These are phyloP conservation scores for Croton setiger DNA, from an alignment of 441 rosid species.

Conservation along the genomic window DNA sequence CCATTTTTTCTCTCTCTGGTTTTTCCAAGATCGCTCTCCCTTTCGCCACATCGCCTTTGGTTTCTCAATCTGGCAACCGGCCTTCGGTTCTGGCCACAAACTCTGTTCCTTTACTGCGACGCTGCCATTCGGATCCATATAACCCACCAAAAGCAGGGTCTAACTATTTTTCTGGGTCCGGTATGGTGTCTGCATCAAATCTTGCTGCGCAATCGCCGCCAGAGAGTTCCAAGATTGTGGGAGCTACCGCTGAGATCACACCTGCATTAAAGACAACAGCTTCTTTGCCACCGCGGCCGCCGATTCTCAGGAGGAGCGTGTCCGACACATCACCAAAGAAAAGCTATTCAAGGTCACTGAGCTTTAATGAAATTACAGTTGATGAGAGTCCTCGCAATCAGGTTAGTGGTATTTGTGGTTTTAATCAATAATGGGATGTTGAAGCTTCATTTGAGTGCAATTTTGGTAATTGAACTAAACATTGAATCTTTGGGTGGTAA, in stretches of 20 bases:
- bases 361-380: neutral
- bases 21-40: slow-evolving; percentile 26
- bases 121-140: slow-evolving; percentile 12
- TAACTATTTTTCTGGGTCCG: neutral
- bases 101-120: slow-evolving; percentile 5
- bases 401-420: neutral
- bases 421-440: neutral
- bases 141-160: neutral
- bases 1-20: too few relatives aligned
- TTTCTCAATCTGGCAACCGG: too few relatives aligned
- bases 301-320: slow-evolving; percentile 8
- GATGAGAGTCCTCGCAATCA: neutral
- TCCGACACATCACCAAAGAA: slow-evolving; percentile 14
- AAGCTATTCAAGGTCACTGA: slow-evolving; percentile 7
- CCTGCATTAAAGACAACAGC: slow-evolving; percentile 7
- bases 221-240: neutral
- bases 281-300: slow-evolving; percentile 22
- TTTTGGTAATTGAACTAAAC: too few relatives aligned
- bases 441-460: neutral
- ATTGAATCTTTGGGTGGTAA: neutral
- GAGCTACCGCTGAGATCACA: neutral
- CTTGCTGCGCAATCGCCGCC: slow-evolving; percentile 8
- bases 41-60: too few relatives aligned
- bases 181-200: neutral
- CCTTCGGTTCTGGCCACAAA: neutral